These are phyloP conservation scores for Halophytophthora polymorphica DNA, from an alignment of 352 stramenopile genomes.

Conservation along the genomic window DNA sequence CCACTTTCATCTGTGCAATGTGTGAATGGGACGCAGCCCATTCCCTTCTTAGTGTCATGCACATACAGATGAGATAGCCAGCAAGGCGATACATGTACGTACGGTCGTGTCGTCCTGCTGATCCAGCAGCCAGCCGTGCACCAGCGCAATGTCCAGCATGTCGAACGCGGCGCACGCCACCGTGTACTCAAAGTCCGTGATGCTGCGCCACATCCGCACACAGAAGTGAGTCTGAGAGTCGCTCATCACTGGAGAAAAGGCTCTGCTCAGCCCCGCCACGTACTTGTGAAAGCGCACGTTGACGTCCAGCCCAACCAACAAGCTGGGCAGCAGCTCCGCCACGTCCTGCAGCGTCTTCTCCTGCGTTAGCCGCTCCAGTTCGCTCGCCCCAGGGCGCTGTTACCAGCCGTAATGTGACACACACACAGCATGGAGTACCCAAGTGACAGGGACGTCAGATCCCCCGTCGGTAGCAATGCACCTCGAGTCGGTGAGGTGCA, in stretches of 20 bases:
- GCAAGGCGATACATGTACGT: slow-evolving; percentile 1
- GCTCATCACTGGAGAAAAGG: not conserved
- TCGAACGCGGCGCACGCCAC: slow-evolving; percentile 94
- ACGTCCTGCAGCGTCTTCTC: slow-evolving; percentile 90
- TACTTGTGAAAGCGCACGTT: slow-evolving; percentile 96
- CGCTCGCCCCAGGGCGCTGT: slow-evolving; percentile 41
- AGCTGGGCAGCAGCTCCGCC: slow-evolving; percentile 87
- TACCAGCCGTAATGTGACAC: not conserved
- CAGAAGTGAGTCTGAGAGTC: not conserved
- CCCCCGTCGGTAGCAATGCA: too few species aligned
- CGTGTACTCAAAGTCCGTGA: slow-evolving; percentile 95
- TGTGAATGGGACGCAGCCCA: not conserved
- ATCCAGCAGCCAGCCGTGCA: slow-evolving; percentile 98
- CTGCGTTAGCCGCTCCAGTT: slow-evolving; percentile 65
- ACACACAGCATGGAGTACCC: too few species aligned
- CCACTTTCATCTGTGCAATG: slow-evolving; percentile 43
- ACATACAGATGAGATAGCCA: slow-evolving; percentile 4
- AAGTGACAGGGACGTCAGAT: too few species aligned
- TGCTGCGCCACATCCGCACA: slow-evolving; percentile 27
- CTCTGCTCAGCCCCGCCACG: not conserved
- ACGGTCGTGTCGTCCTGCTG: slow-evolving; percentile 85
- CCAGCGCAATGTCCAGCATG: slow-evolving; percentile 92
- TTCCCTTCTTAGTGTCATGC: not conserved
- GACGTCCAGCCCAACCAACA: slow-evolving; percentile 97
- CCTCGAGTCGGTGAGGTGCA: not conserved